Percentiles rank a stretch among this genome's conserved stretches.
Evolutionary conservation across 176 grass and related monocot species (phyloP).

Genomic region (Oryza punctata): DNA sequence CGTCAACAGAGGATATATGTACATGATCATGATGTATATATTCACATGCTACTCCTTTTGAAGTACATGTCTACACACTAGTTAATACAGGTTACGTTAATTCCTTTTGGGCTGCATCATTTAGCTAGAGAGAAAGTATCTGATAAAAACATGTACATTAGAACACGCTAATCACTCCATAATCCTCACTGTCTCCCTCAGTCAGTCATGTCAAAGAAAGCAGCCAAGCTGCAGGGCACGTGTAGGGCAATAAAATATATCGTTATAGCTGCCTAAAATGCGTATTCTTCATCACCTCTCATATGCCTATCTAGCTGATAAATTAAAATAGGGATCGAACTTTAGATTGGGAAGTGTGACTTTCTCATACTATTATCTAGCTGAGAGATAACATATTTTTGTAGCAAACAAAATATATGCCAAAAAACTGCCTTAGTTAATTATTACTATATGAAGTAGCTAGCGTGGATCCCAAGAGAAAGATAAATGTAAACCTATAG

Average conservation of each 20-base stretch:
- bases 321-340: not conserved
- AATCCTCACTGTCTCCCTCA: constrained; percentile 45
- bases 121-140: not conserved
- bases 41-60: constrained; percentile 26
- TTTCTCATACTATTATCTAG: too few relatives aligned
- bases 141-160: not conserved
- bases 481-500: not conserved
- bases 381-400: not conserved
- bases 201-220: constrained; percentile 29
- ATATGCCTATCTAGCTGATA: not conserved
- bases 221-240: constrained; percentile 17
- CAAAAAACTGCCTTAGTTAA: not conserved
- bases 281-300: constrained; percentile 24
- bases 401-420: not conserved
- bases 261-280: not conserved
- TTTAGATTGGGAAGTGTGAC: not conserved
- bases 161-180: constrained; percentile 27
- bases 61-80: not conserved
- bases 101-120: not conserved
- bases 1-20: constrained; percentile 27
- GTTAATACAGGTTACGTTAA: constrained; percentile 14
- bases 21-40: constrained; percentile 29
- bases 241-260: constrained; percentile 23
- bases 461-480: not conserved
- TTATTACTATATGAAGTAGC: not conserved